A percentile compares a stretch with the other conserved stretches of the same genome.
phyloP scores from a whole-genome alignment of 345 rosid species.

The Boechera divaricarpa region DNA sequence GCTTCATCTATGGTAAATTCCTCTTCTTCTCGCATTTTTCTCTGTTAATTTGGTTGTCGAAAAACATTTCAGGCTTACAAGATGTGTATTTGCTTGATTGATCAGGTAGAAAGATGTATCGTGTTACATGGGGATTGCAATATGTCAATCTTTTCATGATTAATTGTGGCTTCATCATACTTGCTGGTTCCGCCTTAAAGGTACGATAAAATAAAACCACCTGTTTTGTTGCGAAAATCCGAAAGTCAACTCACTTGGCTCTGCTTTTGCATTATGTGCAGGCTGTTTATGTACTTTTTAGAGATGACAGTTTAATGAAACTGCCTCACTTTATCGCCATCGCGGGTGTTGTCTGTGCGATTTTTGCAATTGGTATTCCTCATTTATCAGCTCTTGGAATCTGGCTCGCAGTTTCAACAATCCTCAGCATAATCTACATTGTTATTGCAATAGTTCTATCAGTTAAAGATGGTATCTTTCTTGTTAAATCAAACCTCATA shows the following conservation, averaged over 20 bases:
- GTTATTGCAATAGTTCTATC: slow-evolving; percentile 63
- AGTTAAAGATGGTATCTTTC: slow-evolving; percentile 63
- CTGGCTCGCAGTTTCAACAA: slow-evolving; percentile 85
- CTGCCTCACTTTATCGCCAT: slow-evolving; percentile 62
- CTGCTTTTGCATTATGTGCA: slow-evolving; percentile 29
- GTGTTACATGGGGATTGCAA: slow-evolving; percentile 57
- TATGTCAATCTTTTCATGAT: slow-evolving; percentile 65
- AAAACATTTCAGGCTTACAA: background rate
- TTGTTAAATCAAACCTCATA: background rate
- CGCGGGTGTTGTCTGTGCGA: slow-evolving; percentile 58
- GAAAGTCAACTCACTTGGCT: background rate
- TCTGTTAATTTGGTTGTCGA: background rate
- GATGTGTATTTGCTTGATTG: slow-evolving; percentile 11
- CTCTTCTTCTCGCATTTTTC: background rate
- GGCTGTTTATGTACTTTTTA: slow-evolving; percentile 62
- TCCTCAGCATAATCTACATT: slow-evolving; percentile 69
- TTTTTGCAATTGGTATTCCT: slow-evolving; percentile 83
- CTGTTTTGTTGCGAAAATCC: background rate
- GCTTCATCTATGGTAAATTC: slow-evolving; percentile 66
- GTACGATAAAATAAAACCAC: slow-evolving; percentile 3
- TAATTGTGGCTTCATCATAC: slow-evolving; percentile 57
- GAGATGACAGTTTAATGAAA: slow-evolving; percentile 54
- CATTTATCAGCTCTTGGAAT: slow-evolving; percentile 82
- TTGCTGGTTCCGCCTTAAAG: slow-evolving; percentile 61
- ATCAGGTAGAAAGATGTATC: slow-evolving; percentile 43